Conservation (phyloP, 1,284 basidiomycete species). For the Ganoderma leucocontextum region DNA sequence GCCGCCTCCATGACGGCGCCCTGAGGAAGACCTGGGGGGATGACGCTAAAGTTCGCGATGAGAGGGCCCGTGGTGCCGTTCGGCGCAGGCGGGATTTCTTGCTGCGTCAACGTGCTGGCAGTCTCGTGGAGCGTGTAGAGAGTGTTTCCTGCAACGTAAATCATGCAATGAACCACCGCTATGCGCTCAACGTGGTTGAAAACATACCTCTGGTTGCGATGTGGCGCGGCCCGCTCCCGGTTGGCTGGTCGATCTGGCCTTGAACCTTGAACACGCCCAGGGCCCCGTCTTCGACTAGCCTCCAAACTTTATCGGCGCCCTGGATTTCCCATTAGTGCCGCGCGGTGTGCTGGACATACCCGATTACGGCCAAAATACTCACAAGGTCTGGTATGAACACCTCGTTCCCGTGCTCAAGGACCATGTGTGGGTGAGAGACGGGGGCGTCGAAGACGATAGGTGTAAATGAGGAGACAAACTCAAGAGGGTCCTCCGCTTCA, state of each 20-base stretch:
- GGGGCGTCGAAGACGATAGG: slow-evolving; percentile 62
- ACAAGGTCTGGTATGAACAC: slow-evolving; percentile 73
- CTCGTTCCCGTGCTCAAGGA: slow-evolving; percentile 58
- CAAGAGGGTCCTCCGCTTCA: slow-evolving; percentile 42
- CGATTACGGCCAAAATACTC: slow-evolving; percentile 26
- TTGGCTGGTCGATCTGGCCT: slow-evolving; percentile 68
- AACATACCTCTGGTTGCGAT: slow-evolving; percentile 59
- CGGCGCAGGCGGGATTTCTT: slow-evolving; percentile 60
- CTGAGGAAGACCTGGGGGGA: slow-evolving; percentile 58
- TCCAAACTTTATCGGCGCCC: slow-evolving; percentile 75
- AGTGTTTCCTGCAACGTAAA: slow-evolving; percentile 52
- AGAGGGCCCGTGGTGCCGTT: slow-evolving; percentile 51
- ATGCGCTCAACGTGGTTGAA: neutral
- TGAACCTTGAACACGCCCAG: slow-evolving; percentile 59
- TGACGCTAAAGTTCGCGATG: slow-evolving; percentile 62
- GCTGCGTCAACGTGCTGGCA: slow-evolving; percentile 67
- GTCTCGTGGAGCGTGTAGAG: slow-evolving; percentile 73
- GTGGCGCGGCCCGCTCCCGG: slow-evolving; percentile 73
- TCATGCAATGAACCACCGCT: neutral
- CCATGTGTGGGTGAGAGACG: slow-evolving; percentile 71
- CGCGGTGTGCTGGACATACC: neutral
- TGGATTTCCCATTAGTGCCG: slow-evolving; percentile 36
- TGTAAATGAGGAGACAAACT: slow-evolving; percentile 52
- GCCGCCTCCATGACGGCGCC: slow-evolving; percentile 60
- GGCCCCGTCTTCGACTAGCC: slow-evolving; percentile 51